Evolutionary conservation across 1,139 yeast genomes (phyloP).

Genomic region (Blastobotrys ciferrii): DNA sequence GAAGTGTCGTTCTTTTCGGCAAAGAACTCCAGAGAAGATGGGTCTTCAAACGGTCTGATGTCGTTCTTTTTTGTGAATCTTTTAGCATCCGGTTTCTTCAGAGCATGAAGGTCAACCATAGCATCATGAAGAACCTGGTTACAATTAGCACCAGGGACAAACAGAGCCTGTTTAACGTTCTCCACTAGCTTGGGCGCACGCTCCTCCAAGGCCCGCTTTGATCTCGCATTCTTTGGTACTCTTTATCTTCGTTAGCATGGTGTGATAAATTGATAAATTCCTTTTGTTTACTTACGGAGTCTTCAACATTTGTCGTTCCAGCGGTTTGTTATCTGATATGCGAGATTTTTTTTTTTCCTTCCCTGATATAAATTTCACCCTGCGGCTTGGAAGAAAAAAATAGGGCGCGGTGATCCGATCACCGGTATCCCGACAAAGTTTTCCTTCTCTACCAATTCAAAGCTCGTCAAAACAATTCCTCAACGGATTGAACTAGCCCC

Average conservation of each 20-base stretch:
- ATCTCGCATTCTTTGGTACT: slow-evolving; percentile 91
- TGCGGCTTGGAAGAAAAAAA: background rate
- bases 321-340: background rate
- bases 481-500: no score
- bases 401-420: background rate
- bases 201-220: slow-evolving; percentile 90
- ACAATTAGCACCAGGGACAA: slow-evolving; percentile 85
- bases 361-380: background rate
- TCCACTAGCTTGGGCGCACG: slow-evolving; percentile 87
- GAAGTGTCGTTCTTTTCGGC: slow-evolving; percentile 93
- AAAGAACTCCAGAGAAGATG: slow-evolving; percentile 81
- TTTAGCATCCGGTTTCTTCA: slow-evolving; percentile 89
- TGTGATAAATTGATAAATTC: background rate
- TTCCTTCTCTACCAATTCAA: no score
- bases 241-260: slow-evolving; percentile 22
- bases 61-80: slow-evolving; percentile 87
- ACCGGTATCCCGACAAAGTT: background rate
- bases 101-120: slow-evolving; percentile 82
- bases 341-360: background rate
- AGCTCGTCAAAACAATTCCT: no score
- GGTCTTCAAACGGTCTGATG: slow-evolving; percentile 89
- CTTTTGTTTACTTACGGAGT: slow-evolving; percentile 9
- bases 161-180: slow-evolving; percentile 84
- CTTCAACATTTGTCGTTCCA: slow-evolving; percentile 12
- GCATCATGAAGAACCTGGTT: slow-evolving; percentile 82